These are phyloP conservation scores for Otatea glauca DNA, from an alignment of 176 grass and related monocot species.

Conservation along the genomic window DNA sequence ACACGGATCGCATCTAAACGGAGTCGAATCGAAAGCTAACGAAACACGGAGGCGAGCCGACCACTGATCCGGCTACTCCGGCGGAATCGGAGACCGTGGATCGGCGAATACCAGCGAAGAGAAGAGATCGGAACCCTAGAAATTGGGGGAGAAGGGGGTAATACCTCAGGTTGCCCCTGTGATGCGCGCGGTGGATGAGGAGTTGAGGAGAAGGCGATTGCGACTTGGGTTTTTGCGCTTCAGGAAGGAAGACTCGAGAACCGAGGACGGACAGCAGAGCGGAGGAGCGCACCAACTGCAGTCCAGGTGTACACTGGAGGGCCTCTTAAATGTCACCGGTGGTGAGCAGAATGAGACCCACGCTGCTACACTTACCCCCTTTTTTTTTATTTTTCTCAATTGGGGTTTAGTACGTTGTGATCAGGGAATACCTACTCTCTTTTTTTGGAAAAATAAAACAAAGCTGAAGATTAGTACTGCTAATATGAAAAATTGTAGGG, in stretches of 20 bases:
- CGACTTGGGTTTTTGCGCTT: background rate
- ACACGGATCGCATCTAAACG: background rate
- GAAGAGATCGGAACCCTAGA: background rate
- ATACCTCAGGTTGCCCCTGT: slow-evolving; percentile 71
- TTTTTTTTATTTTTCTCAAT: too few relatives aligned
- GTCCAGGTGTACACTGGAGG: too few relatives aligned
- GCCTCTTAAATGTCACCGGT: too few relatives aligned
- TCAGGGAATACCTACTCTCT: too few relatives aligned
- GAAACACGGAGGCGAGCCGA: background rate
- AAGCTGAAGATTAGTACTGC: too few relatives aligned
- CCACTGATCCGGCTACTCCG: background rate
- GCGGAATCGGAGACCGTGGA: background rate
- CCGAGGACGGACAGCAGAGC: too few relatives aligned
- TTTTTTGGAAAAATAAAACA: too few relatives aligned
- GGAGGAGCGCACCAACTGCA: too few relatives aligned
- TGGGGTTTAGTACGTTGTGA: too few relatives aligned
- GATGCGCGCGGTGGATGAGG: background rate
- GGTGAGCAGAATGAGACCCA: too few relatives aligned
- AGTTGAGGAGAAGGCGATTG: background rate
- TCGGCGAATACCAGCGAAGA: background rate
- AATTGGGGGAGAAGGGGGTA: background rate
- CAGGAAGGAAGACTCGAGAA: slow-evolving; percentile 37
- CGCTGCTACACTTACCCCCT: too few relatives aligned
- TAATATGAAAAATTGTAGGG: too few relatives aligned
- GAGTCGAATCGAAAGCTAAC: background rate